Base-by-base conservation (phyloP, 148 eudicot species). In the Fagopyrum homotropicum region DNA sequence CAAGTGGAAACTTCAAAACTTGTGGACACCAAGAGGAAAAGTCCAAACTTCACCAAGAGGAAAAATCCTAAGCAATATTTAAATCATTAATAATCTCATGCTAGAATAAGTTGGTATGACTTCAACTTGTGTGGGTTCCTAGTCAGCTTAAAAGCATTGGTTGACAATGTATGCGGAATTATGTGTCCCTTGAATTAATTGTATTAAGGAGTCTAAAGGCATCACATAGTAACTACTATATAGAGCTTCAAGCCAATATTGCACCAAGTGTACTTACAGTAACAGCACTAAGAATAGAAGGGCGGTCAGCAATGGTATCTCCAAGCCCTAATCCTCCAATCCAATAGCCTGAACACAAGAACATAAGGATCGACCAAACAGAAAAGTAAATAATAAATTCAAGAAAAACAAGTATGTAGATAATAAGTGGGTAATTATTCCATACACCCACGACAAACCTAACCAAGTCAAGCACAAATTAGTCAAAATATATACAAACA, bases 261-360 rank as follows among this genome's bases (percentile, higher is more conserved):
- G 60, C 59, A 46, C 74, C 29, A 48, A 75, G 51, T 70, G 46
- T 19, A 11, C 88, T 45, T 86, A 92, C 97, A 57, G 76, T 83
- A 79, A 90, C 81, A 78, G 86, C 86, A 74, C 69, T 59, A 45
- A 92, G 92, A 77, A 92, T 86, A 75, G 85, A 79, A 80, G 84
- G 64, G 51, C 92, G 88, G 59, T 89, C 84, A 40, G 87, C 89
- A 81, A 87, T 82, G 82, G 85, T 83, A 81, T 92, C 97, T 66
- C 91, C 95, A 81, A 87, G 88, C 63, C 97, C 97, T 87, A 92
- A 87, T 26, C 97, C 97, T 19, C 97, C 97, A 82, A 92, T 88
- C 84, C 83, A 88, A 71, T 82, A 92, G 61, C 97, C 95, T 92
- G 85, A 43, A 78, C 4, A 78, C 60, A 74, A 48, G 52, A 45